Percentiles rank a stretch among this genome's conserved stretches.
phyloP scores from a whole-genome alignment of 371 early-diverging fungal species.

The Smittium culicis region DNA sequence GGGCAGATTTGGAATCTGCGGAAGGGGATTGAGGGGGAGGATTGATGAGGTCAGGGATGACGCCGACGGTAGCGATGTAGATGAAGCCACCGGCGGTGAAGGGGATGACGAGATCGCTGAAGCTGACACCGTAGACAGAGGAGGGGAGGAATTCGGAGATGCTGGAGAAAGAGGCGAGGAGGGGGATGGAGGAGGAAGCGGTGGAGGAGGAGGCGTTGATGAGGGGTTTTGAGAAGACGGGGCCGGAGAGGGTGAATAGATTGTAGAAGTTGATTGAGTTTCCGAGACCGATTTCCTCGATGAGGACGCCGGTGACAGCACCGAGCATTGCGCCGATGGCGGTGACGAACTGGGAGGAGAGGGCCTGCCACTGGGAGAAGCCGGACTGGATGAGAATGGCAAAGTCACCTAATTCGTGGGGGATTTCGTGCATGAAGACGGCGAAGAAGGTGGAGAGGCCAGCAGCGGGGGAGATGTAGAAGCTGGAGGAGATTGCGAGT shows the following conservation, averaged over 20 bases:
- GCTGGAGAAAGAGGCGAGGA: not conserved
- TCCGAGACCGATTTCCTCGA: slow-evolving; percentile 50
- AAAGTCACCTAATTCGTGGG: slow-evolving; percentile 85
- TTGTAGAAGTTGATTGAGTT: slow-evolving; percentile 15
- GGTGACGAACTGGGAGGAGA: slow-evolving; percentile 71
- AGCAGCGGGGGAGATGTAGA: slow-evolving; percentile 63
- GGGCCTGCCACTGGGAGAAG: slow-evolving; percentile 53
- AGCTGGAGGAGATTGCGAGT: slow-evolving; percentile 78
- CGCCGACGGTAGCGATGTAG: slow-evolving; percentile 77
- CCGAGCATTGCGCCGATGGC: slow-evolving; percentile 70
- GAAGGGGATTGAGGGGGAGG: slow-evolving; percentile 39
- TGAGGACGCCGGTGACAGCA: slow-evolving; percentile 59
- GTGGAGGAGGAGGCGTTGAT: not conserved
- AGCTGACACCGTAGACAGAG: slow-evolving; percentile 35
- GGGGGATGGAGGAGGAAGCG: not conserved
- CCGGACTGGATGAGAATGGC: slow-evolving; percentile 77
- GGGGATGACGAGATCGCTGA: slow-evolving; percentile 65
- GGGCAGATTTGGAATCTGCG: slow-evolving; percentile 21
- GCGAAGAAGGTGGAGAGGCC: slow-evolving; percentile 78
- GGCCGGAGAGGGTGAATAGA: slow-evolving; percentile 18
- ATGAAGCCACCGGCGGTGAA: slow-evolving; percentile 80
- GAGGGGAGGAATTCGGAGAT: slow-evolving; percentile 19
- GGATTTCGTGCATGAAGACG: slow-evolving; percentile 87
- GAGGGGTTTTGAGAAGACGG: slow-evolving; percentile 18
- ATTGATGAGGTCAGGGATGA: slow-evolving; percentile 67